These are phyloP conservation scores for Sherardia arvensis DNA, from an alignment of 257 asterid genomes.

Conservation along the genomic window DNA sequence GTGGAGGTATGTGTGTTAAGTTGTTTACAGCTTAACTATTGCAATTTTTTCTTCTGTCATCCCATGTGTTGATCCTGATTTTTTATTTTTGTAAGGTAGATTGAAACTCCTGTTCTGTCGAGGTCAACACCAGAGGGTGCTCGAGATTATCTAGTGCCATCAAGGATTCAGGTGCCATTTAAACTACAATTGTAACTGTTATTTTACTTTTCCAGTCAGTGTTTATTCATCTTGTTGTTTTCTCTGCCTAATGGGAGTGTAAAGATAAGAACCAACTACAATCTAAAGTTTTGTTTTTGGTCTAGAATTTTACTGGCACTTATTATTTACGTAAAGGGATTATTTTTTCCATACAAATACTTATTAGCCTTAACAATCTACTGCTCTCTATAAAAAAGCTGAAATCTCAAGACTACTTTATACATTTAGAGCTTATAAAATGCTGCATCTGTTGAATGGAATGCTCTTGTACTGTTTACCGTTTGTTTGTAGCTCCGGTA, in stretches of 20 bases:
- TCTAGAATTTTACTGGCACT: background rate
- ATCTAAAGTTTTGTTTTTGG: background rate
- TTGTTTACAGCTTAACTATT: constrained; percentile 8
- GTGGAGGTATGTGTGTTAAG: constrained; percentile 66
- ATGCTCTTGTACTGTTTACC: background rate
- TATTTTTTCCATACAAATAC: too few species aligned
- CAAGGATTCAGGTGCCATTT: constrained; percentile 81
- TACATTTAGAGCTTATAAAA: background rate
- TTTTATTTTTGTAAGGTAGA: constrained; percentile 85
- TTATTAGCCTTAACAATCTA: background rate
- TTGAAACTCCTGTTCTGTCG: constrained; percentile 96
- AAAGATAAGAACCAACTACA: background rate
- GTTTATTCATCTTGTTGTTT: background rate
- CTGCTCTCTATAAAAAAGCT: background rate
- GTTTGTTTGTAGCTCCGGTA: background rate
- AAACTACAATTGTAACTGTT: background rate
- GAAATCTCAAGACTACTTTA: background rate
- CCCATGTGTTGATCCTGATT: constrained; percentile 61
- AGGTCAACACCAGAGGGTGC: constrained; percentile 99
- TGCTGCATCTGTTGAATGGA: background rate
- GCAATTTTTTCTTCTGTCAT: constrained; percentile 8
- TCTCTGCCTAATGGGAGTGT: background rate
- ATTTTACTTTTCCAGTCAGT: background rate
- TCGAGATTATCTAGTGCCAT: constrained; percentile 96
- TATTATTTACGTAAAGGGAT: background rate